phyloP scores from a whole-genome alignment of 2,329 filamentous ascomycete species.

The Penicillium sp. region DNA sequence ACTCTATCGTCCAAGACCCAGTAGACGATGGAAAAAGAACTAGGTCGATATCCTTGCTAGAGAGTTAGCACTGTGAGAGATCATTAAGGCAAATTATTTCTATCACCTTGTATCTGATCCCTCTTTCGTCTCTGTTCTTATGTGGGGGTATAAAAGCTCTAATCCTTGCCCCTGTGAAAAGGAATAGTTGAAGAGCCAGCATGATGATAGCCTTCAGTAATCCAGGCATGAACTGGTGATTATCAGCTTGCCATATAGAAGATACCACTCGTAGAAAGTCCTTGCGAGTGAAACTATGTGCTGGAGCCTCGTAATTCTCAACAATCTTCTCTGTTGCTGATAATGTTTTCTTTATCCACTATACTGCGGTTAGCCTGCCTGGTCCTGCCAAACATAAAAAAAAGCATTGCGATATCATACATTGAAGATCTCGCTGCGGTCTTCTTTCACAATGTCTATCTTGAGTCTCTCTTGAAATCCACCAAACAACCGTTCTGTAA shows the following conservation, averaged over 20 bases:
- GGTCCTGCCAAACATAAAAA: no score
- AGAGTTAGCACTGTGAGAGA: no score
- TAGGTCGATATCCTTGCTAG: conserved; percentile 15
- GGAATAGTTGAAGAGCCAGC: conserved; percentile 15
- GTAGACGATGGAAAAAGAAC: conserved; percentile 15
- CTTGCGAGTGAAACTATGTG: conserved; percentile 12
- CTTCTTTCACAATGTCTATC: no score
- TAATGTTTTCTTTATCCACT: conserved; percentile 17
- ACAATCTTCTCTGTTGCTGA: conserved; percentile 5
- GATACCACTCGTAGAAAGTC: conserved; percentile 12
- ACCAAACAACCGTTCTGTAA: no score
- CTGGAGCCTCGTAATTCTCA: conserved; percentile 12
- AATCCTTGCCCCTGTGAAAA: conserved; percentile 17
- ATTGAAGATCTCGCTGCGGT: conserved; percentile 12
- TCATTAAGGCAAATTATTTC: conserved; percentile 1
- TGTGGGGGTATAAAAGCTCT: conserved; percentile 13
- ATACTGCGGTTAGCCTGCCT: conserved; percentile 2
- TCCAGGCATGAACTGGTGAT: conserved; percentile 12
- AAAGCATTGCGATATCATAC: conserved; percentile 4
- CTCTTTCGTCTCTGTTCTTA: neutral
- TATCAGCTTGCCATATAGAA: conserved; percentile 11
- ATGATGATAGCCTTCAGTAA: conserved; percentile 15
- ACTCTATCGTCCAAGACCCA: conserved; percentile 15
- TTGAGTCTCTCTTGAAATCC: no score
- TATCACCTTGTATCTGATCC: conserved; percentile 3